Evolutionary conservation across 768 basidiomycete genomes (phyloP).

Genomic region (Podaxis pistillaris): DNA sequence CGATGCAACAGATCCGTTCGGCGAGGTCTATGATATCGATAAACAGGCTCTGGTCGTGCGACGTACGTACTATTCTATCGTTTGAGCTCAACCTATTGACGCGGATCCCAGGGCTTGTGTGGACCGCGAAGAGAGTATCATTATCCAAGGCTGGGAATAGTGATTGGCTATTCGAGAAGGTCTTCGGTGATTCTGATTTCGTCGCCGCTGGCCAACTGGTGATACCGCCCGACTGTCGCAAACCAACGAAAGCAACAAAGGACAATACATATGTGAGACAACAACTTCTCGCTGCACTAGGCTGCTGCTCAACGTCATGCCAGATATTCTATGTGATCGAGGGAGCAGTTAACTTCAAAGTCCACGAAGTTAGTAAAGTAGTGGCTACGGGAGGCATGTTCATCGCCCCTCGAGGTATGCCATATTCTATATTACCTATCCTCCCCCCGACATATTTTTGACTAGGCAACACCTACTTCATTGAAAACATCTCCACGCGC

Average conservation of each 20-base stretch:
- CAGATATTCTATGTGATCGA: conserved; percentile 70
- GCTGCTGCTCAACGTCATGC: neutral
- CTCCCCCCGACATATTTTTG: neutral
- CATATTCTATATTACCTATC: neutral
- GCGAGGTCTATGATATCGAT: conserved; percentile 67
- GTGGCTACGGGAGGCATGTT: conserved; percentile 85
- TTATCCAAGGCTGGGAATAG: conserved; percentile 59
- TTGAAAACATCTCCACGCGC: conserved; percentile 82
- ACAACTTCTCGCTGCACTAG: neutral
- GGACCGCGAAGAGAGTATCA: conserved; percentile 65
- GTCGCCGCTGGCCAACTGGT: conserved; percentile 87
- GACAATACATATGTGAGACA: conserved; percentile 69
- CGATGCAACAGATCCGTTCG: conserved; percentile 64
- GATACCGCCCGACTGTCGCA: conserved; percentile 76
- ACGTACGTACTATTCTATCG: conserved; percentile 50
- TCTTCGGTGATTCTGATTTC: conserved; percentile 89
- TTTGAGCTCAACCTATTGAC: conserved; percentile 13
- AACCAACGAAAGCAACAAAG: conserved; percentile 84
- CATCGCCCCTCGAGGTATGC: conserved; percentile 80
- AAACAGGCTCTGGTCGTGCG: conserved; percentile 59
- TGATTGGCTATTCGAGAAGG: conserved; percentile 85
- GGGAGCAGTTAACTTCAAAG: conserved; percentile 84
- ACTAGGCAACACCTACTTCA: conserved; percentile 85
- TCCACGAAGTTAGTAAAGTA: conserved; percentile 77
- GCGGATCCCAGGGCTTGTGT: conserved; percentile 68